These are phyloP conservation scores for Colletotrichum liriopes DNA, from an alignment of 2,329 filamentous ascomycete genomes.

Conservation along the genomic window DNA sequence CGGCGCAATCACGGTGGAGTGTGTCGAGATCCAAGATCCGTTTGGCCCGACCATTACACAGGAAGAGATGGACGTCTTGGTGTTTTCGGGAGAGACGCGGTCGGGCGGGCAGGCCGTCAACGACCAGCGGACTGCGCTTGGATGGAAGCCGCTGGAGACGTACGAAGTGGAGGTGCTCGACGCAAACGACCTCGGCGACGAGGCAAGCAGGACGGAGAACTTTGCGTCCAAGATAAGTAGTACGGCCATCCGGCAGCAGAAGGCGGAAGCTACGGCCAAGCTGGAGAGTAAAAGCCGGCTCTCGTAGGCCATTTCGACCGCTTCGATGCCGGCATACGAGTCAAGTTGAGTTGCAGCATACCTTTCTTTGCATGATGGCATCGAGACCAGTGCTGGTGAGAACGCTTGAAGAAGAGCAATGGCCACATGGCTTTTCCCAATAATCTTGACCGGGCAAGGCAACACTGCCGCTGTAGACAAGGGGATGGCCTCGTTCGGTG, in stretches of 20 bases:
- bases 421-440: background rate
- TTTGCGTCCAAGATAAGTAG: constrained; percentile 93
- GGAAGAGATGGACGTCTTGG: constrained; percentile 82
- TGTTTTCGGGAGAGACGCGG: constrained; percentile 91
- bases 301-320: background rate
- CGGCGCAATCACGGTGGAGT: constrained; percentile 77
- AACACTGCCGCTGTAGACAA: background rate
- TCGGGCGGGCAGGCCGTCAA: constrained; percentile 90
- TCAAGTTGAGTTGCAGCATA: background rate
- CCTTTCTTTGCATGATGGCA: background rate
- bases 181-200: constrained; percentile 67
- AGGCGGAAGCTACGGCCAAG: constrained; percentile 48
- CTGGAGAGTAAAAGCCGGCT: constrained; percentile 17
- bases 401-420: background rate
- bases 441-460: background rate
- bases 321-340: background rate
- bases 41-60: constrained; percentile 94
- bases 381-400: background rate
- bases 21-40: constrained; percentile 88
- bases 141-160: constrained; percentile 82
- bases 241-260: constrained; percentile 80
- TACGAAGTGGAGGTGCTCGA: constrained; percentile 94
- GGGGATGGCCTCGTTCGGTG: background rate
- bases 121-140: constrained; percentile 80
- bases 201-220: constrained; percentile 63